Conservation (phyloP, 495 filamentous ascomycete genomes). For the Aspergillus baeticus region DNA sequence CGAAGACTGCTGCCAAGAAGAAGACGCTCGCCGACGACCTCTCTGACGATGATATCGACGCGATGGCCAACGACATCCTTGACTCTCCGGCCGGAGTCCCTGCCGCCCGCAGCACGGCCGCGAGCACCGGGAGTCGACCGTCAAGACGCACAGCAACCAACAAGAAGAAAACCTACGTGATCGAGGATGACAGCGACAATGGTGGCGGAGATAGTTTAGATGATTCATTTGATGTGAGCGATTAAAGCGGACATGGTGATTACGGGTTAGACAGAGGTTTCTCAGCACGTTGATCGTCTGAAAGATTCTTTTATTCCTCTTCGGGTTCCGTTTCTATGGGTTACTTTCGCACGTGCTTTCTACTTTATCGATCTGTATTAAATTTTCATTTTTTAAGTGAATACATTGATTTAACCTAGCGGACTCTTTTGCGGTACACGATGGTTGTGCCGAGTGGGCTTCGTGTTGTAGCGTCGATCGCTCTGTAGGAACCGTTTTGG, state of each 20-base stretch:
- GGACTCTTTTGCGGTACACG: not conserved
- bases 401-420: too few relatives aligned
- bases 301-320: slow-evolving; percentile 1
- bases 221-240: slow-evolving; percentile 34
- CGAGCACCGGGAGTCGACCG: slow-evolving; percentile 43
- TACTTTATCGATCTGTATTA: slow-evolving; percentile 11
- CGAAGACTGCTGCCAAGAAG: slow-evolving; percentile 44
- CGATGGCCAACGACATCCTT: slow-evolving; percentile 57
- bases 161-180: slow-evolving; percentile 54
- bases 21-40: slow-evolving; percentile 39
- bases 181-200: slow-evolving; percentile 52
- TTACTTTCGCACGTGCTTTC: too few relatives aligned
- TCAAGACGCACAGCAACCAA: slow-evolving; percentile 55
- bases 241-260: slow-evolving; percentile 20
- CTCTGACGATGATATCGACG: slow-evolving; percentile 50
- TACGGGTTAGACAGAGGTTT: not conserved
- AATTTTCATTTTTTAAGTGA: not conserved
- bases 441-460: not conserved
- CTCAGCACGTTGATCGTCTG: slow-evolving; percentile 19
- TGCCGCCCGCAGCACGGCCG: slow-evolving; percentile 37
- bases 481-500: too few relatives aligned
- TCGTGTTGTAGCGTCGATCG: too few relatives aligned
- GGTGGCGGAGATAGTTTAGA: slow-evolving; percentile 32
- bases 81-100: slow-evolving; percentile 47
- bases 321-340: not conserved